phyloP scores from a whole-genome alignment of 2,329 filamentous ascomycete species.

The Rachicladosporium sp. region DNA sequence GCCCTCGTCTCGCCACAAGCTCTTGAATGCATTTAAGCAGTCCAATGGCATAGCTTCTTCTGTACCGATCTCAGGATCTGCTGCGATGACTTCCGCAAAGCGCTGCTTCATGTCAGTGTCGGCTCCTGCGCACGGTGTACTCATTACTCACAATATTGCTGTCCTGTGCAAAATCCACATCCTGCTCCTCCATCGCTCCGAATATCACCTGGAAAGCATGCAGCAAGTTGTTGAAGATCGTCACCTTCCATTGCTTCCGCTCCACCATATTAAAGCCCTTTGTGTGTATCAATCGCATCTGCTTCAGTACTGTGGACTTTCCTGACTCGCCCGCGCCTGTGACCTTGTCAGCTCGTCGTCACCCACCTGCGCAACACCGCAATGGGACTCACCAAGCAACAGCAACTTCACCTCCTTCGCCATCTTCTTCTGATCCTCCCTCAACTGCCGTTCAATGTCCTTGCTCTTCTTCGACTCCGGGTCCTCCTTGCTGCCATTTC shows the following conservation, averaged over 20 bases:
- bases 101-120: constrained; percentile 43
- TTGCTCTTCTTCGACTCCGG: constrained; percentile 38
- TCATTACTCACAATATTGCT: constrained; percentile 58
- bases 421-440: constrained; percentile 76
- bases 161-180: constrained; percentile 63
- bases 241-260: constrained; percentile 84
- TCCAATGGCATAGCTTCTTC: constrained; percentile 69
- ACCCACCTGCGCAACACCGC: not conserved
- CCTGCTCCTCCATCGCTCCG: constrained; percentile 80
- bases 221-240: constrained; percentile 90
- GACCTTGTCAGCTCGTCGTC: constrained; percentile 18
- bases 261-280: constrained; percentile 83
- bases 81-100: constrained; percentile 63
- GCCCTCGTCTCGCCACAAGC: constrained; percentile 70
- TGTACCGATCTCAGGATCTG: constrained; percentile 69
- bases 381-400: constrained; percentile 55
- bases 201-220: constrained; percentile 84
- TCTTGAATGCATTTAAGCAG: constrained; percentile 69
- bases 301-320: constrained; percentile 94
- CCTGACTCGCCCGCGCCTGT: constrained; percentile 86
- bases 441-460: constrained; percentile 77
- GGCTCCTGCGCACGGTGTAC: not conserved
- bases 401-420: constrained; percentile 85
- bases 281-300: constrained; percentile 96
- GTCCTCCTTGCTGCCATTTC: constrained; percentile 31